phyloP scores from a whole-genome alignment of 176 grass and related monocot genomes.

The Canna indica region DNA sequence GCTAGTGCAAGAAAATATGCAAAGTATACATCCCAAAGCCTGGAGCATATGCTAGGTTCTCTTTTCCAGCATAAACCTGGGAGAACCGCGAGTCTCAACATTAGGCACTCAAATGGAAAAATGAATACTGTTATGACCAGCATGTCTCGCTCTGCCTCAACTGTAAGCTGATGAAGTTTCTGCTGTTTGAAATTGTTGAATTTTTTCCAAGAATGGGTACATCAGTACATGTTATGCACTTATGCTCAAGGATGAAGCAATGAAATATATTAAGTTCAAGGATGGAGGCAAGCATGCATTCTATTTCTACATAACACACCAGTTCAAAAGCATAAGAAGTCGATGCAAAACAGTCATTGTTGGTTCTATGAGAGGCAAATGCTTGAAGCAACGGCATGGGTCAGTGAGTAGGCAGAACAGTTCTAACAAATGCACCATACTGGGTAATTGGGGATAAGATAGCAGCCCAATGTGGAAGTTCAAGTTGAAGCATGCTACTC shows the following conservation, averaged over 20 bases:
- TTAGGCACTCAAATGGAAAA: constrained; percentile 52
- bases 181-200: not conserved
- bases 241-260: no score
- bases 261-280: no score
- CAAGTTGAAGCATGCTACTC: not conserved
- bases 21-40: constrained; percentile 60
- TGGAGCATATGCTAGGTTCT: constrained; percentile 65
- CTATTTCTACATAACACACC: not conserved
- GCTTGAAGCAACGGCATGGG: not conserved
- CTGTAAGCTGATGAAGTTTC: constrained; percentile 29
- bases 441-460: not conserved
- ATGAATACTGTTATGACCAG: constrained; percentile 30
- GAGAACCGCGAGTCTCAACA: constrained; percentile 60
- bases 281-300: no score
- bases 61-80: constrained; percentile 45
- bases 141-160: constrained; percentile 58
- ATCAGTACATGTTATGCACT: no score
- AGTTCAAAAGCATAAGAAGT: not conserved
- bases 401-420: not conserved
- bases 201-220: no score
- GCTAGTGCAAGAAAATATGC: constrained; percentile 54
- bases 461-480: not conserved
- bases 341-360: not conserved
- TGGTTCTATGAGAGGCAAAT: not conserved
- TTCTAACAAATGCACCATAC: not conserved